These are phyloP conservation scores for Mortierella sp. DNA, from an alignment of 371 early-diverging fungal genomes.

Conservation along the genomic window DNA sequence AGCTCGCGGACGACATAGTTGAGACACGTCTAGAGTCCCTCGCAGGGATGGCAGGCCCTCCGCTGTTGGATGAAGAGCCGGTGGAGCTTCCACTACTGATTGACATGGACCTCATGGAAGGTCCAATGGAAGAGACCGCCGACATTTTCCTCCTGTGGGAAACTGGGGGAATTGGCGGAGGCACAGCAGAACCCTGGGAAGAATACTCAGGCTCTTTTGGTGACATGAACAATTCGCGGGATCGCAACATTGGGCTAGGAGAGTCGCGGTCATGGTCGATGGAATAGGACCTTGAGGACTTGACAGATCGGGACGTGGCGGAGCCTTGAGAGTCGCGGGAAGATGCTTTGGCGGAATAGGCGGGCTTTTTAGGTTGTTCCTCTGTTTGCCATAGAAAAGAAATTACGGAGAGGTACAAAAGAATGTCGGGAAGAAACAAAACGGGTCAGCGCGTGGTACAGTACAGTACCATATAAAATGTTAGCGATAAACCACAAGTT, in stretches of 20 bases:
- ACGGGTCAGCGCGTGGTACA: not conserved
- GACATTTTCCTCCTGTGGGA: conserved; percentile 47
- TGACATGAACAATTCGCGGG: conserved; percentile 27
- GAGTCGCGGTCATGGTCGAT: conserved; percentile 35
- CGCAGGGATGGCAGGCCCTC: conserved; percentile 35
- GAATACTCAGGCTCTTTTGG: conserved; percentile 24
- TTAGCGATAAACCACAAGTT: no score
- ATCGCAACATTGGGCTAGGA: conserved; percentile 28
- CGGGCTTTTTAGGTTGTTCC: conserved; percentile 43
- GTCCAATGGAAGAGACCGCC: conserved; percentile 35
- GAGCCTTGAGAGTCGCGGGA: conserved; percentile 50
- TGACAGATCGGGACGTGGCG: conserved; percentile 26
- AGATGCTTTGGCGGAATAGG: conserved; percentile 47
- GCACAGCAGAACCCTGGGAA: not conserved
- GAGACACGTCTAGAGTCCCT: conserved; percentile 49
- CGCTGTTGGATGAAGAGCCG: conserved; percentile 21
- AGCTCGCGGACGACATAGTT: conserved; percentile 36
- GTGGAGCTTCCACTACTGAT: conserved; percentile 51
- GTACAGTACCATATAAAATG: no score
- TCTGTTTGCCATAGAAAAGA: conserved; percentile 11
- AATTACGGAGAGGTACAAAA: not conserved
- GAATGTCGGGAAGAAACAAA: not conserved
- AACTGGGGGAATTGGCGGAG: conserved; percentile 35
- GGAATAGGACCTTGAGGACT: conserved; percentile 39
- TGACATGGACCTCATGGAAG: conserved; percentile 46